A percentile compares a stretch with the other conserved stretches of the same genome.
Conservation (phyloP, 2,329 filamentous ascomycete species). For the Fusarium paranaense region DNA sequence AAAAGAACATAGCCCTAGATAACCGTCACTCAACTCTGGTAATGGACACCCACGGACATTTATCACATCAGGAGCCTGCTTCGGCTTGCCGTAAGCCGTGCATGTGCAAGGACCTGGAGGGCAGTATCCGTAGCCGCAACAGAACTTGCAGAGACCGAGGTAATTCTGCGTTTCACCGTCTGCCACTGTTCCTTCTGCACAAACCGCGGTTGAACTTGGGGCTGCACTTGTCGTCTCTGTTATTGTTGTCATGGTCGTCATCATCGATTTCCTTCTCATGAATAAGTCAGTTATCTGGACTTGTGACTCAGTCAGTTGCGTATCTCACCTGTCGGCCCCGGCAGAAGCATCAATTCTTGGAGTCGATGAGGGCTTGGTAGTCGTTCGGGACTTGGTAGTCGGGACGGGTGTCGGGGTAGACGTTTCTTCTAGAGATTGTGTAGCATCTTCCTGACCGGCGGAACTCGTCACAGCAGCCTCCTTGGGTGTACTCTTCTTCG, state of each 20-base stretch:
- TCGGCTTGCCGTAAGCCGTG: background rate
- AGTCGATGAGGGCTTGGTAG: background rate
- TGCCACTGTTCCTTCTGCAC: slow-evolving; percentile 16
- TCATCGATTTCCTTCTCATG: background rate
- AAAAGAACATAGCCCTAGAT: slow-evolving; percentile 11
- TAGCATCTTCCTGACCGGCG: background rate
- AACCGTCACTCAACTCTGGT: slow-evolving; percentile 4
- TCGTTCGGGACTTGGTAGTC: background rate
- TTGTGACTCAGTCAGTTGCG: background rate
- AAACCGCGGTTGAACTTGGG: slow-evolving; percentile 10
- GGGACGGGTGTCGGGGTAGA: background rate
- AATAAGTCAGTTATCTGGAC: background rate
- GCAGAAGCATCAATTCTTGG: background rate
- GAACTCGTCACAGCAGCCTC: background rate
- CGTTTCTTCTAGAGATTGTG: background rate
- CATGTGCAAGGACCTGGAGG: slow-evolving; percentile 21
- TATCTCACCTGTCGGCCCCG: background rate
- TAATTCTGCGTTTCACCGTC: slow-evolving; percentile 17
- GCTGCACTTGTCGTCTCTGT: background rate
- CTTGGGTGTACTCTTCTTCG: background rate
- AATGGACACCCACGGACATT: slow-evolving; percentile 10
- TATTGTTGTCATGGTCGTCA: background rate
- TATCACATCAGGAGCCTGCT: background rate
- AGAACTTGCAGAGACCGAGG: slow-evolving; percentile 23
- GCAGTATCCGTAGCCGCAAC: slow-evolving; percentile 26